These are phyloP conservation scores for Calocybe cyanea DNA, from an alignment of 768 basidiomycete genomes.

Conservation along the genomic window DNA sequence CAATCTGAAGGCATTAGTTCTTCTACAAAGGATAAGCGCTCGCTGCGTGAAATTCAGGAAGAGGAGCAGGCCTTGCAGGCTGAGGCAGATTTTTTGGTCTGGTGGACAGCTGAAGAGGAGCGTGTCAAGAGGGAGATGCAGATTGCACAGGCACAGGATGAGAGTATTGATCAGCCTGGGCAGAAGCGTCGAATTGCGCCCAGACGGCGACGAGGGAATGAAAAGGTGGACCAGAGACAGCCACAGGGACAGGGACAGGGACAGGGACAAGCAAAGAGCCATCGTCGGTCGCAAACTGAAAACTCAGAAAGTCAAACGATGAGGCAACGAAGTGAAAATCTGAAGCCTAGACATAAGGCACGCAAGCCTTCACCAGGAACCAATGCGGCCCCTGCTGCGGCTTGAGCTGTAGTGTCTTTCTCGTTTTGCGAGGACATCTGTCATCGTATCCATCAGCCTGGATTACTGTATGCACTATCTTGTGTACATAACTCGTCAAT, in stretches of 20 bases:
- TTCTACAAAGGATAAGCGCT: constrained; percentile 49
- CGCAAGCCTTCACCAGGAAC: too few species aligned
- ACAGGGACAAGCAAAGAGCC: constrained; percentile 3
- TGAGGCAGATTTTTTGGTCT: constrained; percentile 80
- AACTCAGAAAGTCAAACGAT: not conserved
- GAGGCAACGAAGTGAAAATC: too few species aligned
- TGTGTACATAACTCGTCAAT: too few species aligned
- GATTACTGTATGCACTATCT: too few species aligned
- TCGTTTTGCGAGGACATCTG: too few species aligned
- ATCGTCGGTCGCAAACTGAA: not conserved
- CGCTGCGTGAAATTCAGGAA: constrained; percentile 79
- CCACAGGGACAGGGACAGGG: not conserved
- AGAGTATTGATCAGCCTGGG: not conserved
- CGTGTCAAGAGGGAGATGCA: constrained; percentile 48
- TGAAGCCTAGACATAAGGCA: too few species aligned
- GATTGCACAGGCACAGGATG: constrained; percentile 5
- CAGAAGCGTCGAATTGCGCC: not conserved
- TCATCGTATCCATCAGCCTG: too few species aligned
- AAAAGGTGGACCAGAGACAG: constrained; percentile 5
- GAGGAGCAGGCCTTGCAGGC: constrained; percentile 67
- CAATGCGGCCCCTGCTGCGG: too few species aligned
- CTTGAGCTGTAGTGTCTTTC: too few species aligned
- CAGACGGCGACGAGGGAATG: not conserved
- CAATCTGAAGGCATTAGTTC: constrained; percentile 33
- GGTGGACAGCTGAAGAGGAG: constrained; percentile 87